phyloP scores from a whole-genome alignment of 495 filamentous ascomycete species.

The Aspergillus bridgeri region DNA sequence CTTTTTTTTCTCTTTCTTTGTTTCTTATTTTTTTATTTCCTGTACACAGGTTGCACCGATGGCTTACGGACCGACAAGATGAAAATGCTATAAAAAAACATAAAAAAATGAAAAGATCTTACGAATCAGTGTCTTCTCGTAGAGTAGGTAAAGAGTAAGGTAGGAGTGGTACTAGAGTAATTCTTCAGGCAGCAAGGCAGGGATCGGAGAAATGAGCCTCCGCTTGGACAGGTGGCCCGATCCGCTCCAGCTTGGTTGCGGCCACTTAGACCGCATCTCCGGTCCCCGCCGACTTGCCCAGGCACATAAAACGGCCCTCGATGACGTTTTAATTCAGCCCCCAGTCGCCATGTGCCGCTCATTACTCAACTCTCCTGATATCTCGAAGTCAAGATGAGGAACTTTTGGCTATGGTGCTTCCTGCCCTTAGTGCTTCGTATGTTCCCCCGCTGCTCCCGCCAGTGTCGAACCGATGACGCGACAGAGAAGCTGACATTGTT shows the following conservation, averaged over 20 bases:
- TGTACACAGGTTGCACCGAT: slow-evolving; percentile 28
- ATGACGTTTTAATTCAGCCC: slow-evolving; percentile 6
- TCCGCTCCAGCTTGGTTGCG: slow-evolving; percentile 12
- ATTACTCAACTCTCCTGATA: slow-evolving; percentile 15
- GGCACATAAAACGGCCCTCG: slow-evolving; percentile 3
- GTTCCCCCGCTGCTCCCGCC: slow-evolving; percentile 13
- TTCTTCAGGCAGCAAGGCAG: background rate
- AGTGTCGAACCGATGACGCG: background rate
- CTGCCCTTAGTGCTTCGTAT: slow-evolving; percentile 42
- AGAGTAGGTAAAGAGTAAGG: too few species aligned
- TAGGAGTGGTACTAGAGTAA: background rate
- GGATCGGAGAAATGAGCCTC: slow-evolving; percentile 41
- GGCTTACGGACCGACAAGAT: slow-evolving; percentile 15
- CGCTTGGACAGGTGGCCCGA: slow-evolving; percentile 46
- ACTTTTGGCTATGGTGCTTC: slow-evolving; percentile 30
- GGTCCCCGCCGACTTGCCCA: background rate
- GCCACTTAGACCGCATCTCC: slow-evolving; percentile 17
- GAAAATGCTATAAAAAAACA: slow-evolving; percentile 14
- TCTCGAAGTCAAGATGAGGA: slow-evolving; percentile 40
- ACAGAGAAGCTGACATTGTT: slow-evolving; percentile 23
- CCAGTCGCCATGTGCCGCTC: slow-evolving; percentile 43
- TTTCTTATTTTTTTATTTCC: slow-evolving; percentile 14
- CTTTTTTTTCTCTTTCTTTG: slow-evolving; percentile 20
- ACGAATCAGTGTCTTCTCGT: slow-evolving; percentile 1
- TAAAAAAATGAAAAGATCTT: slow-evolving; percentile 18